phyloP scores from a whole-genome alignment of 2,329 filamentous ascomycete genomes.

The Aspergillus brasiliensis region DNA sequence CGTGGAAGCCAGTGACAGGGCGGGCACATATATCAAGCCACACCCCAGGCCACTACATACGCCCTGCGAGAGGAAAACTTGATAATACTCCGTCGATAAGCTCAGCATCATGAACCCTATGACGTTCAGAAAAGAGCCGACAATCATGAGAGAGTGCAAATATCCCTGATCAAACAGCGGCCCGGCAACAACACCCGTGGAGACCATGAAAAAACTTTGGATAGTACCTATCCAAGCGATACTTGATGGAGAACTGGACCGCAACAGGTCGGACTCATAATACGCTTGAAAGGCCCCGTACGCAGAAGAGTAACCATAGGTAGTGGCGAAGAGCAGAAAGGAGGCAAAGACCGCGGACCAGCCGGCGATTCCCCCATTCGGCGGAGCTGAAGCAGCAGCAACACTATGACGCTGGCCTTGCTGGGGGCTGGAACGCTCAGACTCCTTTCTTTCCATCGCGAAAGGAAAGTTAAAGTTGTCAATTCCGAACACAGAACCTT shows the following conservation, averaged over 20 bases:
- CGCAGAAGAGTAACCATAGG: conserved; percentile 23
- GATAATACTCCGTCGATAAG: conserved; percentile 46
- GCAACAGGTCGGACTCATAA: conserved; percentile 24
- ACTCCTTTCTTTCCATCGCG: too few relatives aligned
- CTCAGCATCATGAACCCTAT: conserved; percentile 50
- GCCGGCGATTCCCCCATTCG: conserved; percentile 24
- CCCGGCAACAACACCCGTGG: conserved; percentile 47
- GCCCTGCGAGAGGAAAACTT: conserved; percentile 49
- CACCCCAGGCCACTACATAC: conserved; percentile 53
- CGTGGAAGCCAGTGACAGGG: conserved; percentile 60
- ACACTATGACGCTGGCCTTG: too few relatives aligned
- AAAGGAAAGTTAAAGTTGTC: too few relatives aligned
- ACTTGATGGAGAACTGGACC: conserved; percentile 31
- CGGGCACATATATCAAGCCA: conserved; percentile 61
- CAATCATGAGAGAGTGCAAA: conserved; percentile 38
- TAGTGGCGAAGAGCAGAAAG: conserved; percentile 26
- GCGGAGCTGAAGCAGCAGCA: background rate
- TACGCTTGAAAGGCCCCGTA: conserved; percentile 30
- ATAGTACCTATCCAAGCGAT: conserved; percentile 50
- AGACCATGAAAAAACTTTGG: conserved; percentile 47
- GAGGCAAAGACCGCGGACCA: conserved; percentile 23
- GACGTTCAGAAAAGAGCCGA: conserved; percentile 42
- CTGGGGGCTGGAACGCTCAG: too few relatives aligned
- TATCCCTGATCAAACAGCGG: conserved; percentile 50
- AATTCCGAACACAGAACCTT: too few relatives aligned